Evolutionary conservation across 169 alveolate genomes (phyloP).

Genomic region (Eimeria sp.): DNA sequence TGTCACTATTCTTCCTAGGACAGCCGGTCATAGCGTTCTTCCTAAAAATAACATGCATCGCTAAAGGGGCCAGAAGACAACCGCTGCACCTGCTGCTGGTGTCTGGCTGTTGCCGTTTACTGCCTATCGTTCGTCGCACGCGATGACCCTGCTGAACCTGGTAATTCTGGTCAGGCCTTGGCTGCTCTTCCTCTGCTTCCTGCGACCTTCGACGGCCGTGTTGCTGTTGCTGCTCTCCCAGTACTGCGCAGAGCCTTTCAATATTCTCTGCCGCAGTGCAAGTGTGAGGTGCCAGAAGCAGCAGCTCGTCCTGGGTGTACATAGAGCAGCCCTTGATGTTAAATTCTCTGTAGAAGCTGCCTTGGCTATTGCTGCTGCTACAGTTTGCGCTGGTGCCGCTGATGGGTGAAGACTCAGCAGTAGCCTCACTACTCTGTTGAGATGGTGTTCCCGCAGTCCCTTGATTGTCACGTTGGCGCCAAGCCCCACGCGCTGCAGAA

Average conservation of each 20-base stretch:
- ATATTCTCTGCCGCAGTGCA: conserved; percentile 9
- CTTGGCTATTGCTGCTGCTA: conserved; percentile 8
- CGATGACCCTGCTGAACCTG: neutral
- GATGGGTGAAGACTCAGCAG: neutral
- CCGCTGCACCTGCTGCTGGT: neutral
- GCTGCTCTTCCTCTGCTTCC: neutral
- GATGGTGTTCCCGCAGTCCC: neutral
- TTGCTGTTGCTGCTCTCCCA: conserved; percentile 1
- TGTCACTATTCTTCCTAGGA: neutral
- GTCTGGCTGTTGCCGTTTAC: neutral
- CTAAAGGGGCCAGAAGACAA: conserved; percentile 25
- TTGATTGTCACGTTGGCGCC: neutral
- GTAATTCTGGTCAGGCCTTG: neutral
- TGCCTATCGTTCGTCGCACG: neutral
- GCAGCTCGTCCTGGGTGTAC: conserved; percentile 61
- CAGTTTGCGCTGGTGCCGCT: neutral
- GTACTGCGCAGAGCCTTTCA: conserved; percentile 37
- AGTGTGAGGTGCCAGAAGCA: conserved; percentile 37
- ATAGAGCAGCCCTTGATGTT: neutral
- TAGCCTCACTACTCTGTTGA: neutral
- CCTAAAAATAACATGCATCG: conserved; percentile 1
- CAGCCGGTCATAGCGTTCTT: neutral
- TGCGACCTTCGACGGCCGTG: neutral
- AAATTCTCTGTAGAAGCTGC: conserved; percentile 34
- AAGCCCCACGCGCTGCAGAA: neutral